Evolutionary conservation across 1,139 yeast species (phyloP).

Genomic region (Candida pseudoviswanathii): DNA sequence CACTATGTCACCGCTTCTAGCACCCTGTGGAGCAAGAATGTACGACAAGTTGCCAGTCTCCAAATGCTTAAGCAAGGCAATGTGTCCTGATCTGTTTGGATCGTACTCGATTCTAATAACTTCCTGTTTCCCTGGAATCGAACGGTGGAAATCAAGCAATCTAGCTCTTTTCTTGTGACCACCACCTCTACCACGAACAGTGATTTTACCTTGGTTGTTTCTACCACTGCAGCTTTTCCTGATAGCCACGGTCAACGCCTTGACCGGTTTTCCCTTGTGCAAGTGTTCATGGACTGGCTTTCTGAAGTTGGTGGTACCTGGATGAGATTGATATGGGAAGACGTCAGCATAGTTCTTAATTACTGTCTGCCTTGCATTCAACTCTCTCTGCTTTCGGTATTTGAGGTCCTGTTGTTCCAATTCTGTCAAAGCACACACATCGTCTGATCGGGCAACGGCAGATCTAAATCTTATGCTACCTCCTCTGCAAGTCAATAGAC

Average conservation of each 20-base stretch:
- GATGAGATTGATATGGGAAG: slow-evolving; percentile 64
- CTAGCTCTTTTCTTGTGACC: slow-evolving; percentile 91
- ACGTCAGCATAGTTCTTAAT: slow-evolving; percentile 77
- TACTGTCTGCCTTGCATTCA: slow-evolving; percentile 68
- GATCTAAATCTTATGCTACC: slow-evolving; percentile 1
- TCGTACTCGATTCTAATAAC: slow-evolving; percentile 93
- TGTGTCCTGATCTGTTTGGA: slow-evolving; percentile 93
- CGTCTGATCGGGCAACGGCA: not conserved
- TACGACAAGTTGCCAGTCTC: slow-evolving; percentile 69
- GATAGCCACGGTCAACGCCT: slow-evolving; percentile 72
- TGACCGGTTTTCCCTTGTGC: slow-evolving; percentile 81
- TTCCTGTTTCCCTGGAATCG: slow-evolving; percentile 67
- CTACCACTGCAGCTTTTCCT: slow-evolving; percentile 79
- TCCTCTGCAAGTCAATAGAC: slow-evolving; percentile 2
- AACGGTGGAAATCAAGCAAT: slow-evolving; percentile 74
- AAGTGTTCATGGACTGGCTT: slow-evolving; percentile 86
- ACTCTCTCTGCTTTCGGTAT: slow-evolving; percentile 70
- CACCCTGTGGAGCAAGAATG: slow-evolving; percentile 88
- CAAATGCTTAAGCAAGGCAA: slow-evolving; percentile 76
- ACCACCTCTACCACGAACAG: slow-evolving; percentile 96
- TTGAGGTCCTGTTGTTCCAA: slow-evolving; percentile 79
- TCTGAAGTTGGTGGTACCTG: slow-evolving; percentile 88
- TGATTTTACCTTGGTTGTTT: slow-evolving; percentile 83
- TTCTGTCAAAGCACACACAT: slow-evolving; percentile 47
- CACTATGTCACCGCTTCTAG: slow-evolving; percentile 88